Evolutionary conservation across 495 filamentous ascomycete species (phyloP).

Genomic region (Aspergillus affinis): DNA sequence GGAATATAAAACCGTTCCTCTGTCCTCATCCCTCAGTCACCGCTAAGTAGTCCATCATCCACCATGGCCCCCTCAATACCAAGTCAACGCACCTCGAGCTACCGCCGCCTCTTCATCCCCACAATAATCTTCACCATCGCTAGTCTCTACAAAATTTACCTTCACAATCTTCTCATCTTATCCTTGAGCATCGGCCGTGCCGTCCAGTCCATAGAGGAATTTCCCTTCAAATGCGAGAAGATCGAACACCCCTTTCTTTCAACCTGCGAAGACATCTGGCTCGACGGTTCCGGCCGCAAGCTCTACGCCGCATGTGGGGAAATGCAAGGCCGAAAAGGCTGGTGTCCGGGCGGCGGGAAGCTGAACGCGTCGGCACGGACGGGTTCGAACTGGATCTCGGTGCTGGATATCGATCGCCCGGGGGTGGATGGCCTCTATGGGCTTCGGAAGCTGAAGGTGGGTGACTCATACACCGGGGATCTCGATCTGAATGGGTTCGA

Average conservation of each 20-base stretch:
- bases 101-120: background rate
- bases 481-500: constrained; percentile 37
- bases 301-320: constrained; percentile 35
- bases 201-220: constrained; percentile 31
- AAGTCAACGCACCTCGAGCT: background rate
- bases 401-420: constrained; percentile 32
- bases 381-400: constrained; percentile 30
- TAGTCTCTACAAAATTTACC: constrained; percentile 6
- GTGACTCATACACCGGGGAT: constrained; percentile 15
- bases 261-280: constrained; percentile 42
- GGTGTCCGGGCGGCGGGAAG: constrained; percentile 18
- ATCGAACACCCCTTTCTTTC: constrained; percentile 34
- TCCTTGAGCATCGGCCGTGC: constrained; percentile 25
- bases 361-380: constrained; percentile 20
- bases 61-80: too few relatives aligned
- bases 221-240: constrained; percentile 28
- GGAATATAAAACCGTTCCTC: too few relatives aligned
- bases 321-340: constrained; percentile 13
- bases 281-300: constrained; percentile 31
- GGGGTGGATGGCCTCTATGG: constrained; percentile 23
- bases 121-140: background rate
- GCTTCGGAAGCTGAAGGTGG: constrained; percentile 18
- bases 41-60: too few relatives aligned
- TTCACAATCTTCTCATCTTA: constrained; percentile 16
- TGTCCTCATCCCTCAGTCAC: too few relatives aligned